Base-by-base conservation (phyloP, 768 basidiomycete species). In the Chalciporus piperatus region DNA sequence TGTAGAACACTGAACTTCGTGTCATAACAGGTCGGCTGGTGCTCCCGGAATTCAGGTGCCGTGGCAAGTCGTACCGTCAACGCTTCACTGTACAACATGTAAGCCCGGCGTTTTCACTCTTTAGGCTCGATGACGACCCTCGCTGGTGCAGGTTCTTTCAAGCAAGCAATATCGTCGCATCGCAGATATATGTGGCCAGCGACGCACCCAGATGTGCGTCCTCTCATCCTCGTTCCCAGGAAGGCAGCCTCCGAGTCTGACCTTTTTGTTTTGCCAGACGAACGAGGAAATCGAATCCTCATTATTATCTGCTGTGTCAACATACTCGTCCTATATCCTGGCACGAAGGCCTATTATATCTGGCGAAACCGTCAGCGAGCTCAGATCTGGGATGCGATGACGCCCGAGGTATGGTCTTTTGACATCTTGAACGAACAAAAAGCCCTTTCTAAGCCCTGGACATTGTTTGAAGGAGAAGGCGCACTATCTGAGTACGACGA, bases 281-380 rank as follows among this genome's bases (percentile, higher is more conserved):
- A 74, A 28, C 77, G 78, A 14, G 85, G 84, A 17, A 87, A 87
- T 58, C 69, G 67, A 22, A 68, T 71, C 13, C 72, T 87, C n/a
- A 80, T 85, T 27, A 65, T 62, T 33, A 76, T 86, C 44, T 74
- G 73, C 54, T 66, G 64, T 20, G 67, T 84, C 63, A 82, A 84
- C 54, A 54, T 80, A 16, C 4, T 77, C 8, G 58, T 81, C 38
- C 58, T 85, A 41, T 86, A 83, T 60, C 77, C 80, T 12, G 66
- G 70, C 9, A 78, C 77, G 6, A 82, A 82, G 54, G 63, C 68
- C 2, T 85, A 82, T 60, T 80, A 83, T 54, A 65, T 77, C 27
- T 84, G 80, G 77, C 72, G 80, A 16, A 87, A 87, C 59, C 70
- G 69, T 23, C 74, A 76, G 61, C 74, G 76, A 39, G 78, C 71